Evolutionary conservation across 1,139 yeast genomes (phyloP).

Genomic region (Taphrina pruni): DNA sequence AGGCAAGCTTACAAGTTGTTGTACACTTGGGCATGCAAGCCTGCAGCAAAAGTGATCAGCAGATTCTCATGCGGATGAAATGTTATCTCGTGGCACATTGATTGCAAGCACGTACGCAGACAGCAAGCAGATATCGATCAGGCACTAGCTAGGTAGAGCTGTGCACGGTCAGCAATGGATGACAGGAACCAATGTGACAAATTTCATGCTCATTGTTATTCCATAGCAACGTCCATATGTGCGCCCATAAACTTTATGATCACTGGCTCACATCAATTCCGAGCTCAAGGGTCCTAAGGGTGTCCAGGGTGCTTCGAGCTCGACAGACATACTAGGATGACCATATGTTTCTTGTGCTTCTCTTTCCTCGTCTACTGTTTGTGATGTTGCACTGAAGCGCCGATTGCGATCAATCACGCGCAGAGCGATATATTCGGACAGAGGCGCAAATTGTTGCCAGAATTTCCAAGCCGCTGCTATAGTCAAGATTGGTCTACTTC

Average conservation of each 20-base stretch:
- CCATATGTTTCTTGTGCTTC: slow-evolving; percentile 72
- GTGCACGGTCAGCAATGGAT: too few species aligned
- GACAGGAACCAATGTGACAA: too few species aligned
- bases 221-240: too few species aligned
- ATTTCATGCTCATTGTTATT: too few species aligned
- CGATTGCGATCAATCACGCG: slow-evolving; percentile 58
- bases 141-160: too few species aligned
- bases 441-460: slow-evolving; percentile 78
- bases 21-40: neutral
- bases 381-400: slow-evolving; percentile 37
- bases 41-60: too few species aligned
- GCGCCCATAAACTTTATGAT: too few species aligned
- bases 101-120: too few species aligned
- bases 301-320: slow-evolving; percentile 35
- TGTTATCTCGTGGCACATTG: too few species aligned
- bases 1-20: neutral
- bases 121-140: too few species aligned
- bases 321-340: slow-evolving; percentile 59
- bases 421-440: slow-evolving; percentile 83
- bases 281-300: slow-evolving; percentile 19
- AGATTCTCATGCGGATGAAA: too few species aligned
- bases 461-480: slow-evolving; percentile 70
- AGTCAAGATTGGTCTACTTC: slow-evolving; percentile 62
- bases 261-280: slow-evolving; percentile 9
- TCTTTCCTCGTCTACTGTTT: slow-evolving; percentile 70